phyloP scores from a whole-genome alignment of 192 early-diverging fungal species.

The Nowakowskiella sp. region DNA sequence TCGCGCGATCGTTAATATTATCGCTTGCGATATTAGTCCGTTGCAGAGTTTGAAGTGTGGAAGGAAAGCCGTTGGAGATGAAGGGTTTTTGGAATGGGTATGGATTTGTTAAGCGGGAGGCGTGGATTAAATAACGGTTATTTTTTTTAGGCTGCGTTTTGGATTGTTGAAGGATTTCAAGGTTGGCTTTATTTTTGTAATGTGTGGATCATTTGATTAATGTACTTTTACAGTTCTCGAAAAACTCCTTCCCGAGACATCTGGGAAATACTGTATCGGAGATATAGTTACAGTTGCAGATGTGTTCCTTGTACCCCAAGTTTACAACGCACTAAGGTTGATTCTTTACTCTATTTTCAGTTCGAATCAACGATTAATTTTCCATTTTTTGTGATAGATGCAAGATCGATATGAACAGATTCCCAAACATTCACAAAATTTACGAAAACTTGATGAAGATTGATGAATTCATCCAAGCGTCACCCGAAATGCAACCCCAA shows the following conservation, averaged over 20 bases:
- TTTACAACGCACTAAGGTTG: slow-evolving; percentile 70
- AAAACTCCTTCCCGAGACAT: slow-evolving; percentile 46
- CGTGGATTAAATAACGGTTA: too few species aligned
- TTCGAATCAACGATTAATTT: too few species aligned
- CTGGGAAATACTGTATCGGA: slow-evolving; percentile 70
- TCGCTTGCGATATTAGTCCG: slow-evolving; percentile 84
- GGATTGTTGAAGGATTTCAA: not conserved
- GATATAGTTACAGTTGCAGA: slow-evolving; percentile 81
- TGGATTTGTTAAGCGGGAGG: not conserved
- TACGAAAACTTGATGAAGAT: too few species aligned
- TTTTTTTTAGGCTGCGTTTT: not conserved
- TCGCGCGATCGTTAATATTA: slow-evolving; percentile 58
- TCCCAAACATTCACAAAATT: too few species aligned
- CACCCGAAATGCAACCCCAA: too few species aligned
- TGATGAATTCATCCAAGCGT: too few species aligned
- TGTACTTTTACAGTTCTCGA: too few species aligned
- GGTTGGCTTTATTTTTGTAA: not conserved
- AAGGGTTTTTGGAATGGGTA: not conserved
- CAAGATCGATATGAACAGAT: too few species aligned
- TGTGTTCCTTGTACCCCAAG: slow-evolving; percentile 67
- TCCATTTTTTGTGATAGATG: too few species aligned
- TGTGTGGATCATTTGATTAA: too few species aligned
- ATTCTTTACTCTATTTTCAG: too few species aligned
- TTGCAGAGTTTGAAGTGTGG: slow-evolving; percentile 73
- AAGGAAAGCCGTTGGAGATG: slow-evolving; percentile 39